Percentiles rank a stretch among this genome's conserved stretches.
Evolutionary conservation across 2,329 filamentous ascomycete species (phyloP).

Genomic region (Ophiosphaerella herpotricha): DNA sequence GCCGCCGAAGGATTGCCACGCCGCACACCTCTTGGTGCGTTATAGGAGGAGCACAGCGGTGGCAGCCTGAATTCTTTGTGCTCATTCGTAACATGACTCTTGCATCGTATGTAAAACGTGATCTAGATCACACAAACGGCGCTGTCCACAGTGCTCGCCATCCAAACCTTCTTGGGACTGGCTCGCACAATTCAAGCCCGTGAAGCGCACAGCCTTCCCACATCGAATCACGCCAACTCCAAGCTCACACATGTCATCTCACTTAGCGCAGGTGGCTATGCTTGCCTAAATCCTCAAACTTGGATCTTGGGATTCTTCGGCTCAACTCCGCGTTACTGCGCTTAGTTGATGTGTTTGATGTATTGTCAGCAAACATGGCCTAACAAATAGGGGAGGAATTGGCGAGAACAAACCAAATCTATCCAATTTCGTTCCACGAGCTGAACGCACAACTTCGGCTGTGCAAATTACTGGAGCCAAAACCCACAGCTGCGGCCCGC

Average conservation of each 20-base stretch:
- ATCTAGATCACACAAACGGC: neutral
- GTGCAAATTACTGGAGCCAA: constrained; percentile 19
- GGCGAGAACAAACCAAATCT: constrained; percentile 8
- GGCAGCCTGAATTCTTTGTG: constrained; percentile 4
- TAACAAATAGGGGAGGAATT: constrained; percentile 3
- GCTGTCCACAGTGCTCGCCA: constrained; percentile 7
- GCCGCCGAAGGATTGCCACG: constrained; percentile 5
- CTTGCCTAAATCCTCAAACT: constrained; percentile 18
- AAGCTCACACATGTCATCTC: constrained; percentile 22
- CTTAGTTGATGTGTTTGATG: neutral
- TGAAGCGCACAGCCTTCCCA: constrained; percentile 22
- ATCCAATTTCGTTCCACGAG: constrained; percentile 19
- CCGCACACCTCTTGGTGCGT: constrained; percentile 4
- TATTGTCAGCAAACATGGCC: neutral
- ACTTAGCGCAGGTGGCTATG: constrained; percentile 39
- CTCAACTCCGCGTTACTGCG: constrained; percentile 4
- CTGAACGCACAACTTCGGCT: constrained; percentile 29
- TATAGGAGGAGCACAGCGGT: constrained; percentile 5
- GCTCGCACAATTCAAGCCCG: constrained; percentile 16
- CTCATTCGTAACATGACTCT: constrained; percentile 6
- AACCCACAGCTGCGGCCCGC: constrained; percentile 21
- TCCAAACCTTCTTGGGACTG: constrained; percentile 18
- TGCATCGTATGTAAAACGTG: constrained; percentile 20
- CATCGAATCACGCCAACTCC: constrained; percentile 16
- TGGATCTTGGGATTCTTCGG: constrained; percentile 14